Conservation (phyloP, 805 yeast species). For the Grigorovia jiainica region DNA sequence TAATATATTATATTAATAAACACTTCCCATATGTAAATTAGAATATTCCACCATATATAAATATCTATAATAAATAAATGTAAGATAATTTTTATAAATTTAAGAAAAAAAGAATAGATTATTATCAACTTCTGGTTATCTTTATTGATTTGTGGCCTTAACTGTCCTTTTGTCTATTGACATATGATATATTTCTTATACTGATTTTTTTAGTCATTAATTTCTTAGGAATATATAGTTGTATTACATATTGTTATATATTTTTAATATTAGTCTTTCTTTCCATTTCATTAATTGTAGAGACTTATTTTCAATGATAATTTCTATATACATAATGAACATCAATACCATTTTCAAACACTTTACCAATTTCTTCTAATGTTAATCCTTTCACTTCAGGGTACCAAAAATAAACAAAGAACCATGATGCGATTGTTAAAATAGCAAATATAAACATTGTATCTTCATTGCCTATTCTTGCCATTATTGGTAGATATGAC, state of each 20-base stretch:
- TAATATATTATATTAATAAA: not conserved
- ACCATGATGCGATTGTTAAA: slow-evolving; percentile 30
- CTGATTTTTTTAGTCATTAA: too few species aligned
- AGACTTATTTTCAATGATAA: too few species aligned
- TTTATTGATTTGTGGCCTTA: too few species aligned
- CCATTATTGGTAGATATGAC: slow-evolving; percentile 29
- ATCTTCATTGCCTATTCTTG: slow-evolving; percentile 22
- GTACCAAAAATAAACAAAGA: slow-evolving; percentile 31
- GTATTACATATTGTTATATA: too few species aligned
- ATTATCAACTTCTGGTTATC: too few species aligned
- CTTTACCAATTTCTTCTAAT: slow-evolving; percentile 33
- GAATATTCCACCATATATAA: not conserved
- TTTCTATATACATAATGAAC: slow-evolving; percentile 28
- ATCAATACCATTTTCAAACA: slow-evolving; percentile 34
- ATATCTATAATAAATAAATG: not conserved
- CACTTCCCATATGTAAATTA: not conserved
- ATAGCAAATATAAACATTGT: slow-evolving; percentile 30
- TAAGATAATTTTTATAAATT: not conserved
- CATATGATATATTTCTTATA: too few species aligned
- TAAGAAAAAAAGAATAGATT: too few species aligned
- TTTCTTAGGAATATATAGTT: too few species aligned
- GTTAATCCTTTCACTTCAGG: slow-evolving; percentile 40
- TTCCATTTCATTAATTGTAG: too few species aligned
- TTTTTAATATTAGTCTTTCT: too few species aligned
- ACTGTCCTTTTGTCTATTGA: too few species aligned